These are phyloP conservation scores for Adiantum capillusveneris DNA, from an alignment of 75 land plant genomes.

Conservation along the genomic window DNA sequence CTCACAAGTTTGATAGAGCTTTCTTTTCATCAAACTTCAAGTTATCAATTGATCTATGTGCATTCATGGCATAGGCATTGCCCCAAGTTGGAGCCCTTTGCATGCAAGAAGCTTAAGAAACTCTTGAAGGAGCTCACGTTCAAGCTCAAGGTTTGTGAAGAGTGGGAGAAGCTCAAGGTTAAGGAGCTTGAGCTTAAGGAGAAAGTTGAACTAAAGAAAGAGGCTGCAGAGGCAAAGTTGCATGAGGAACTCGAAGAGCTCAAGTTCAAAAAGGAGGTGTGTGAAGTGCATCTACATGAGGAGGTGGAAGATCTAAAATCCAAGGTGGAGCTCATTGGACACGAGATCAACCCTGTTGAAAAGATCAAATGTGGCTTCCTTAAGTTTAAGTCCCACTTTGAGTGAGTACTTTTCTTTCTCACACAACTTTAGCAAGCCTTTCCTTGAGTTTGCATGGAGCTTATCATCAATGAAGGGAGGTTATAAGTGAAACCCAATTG, in stretches of 20 bases:
- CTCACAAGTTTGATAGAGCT: no score
- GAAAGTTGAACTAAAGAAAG: not conserved
- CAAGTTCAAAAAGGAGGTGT: not conserved
- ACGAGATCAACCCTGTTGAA: no score
- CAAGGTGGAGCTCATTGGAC: no score
- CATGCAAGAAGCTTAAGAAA: constrained; percentile 1
- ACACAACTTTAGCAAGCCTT: no score
- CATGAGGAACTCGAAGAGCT: not conserved
- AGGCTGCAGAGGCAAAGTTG: not conserved
- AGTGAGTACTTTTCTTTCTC: no score
- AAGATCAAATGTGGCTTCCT: no score
- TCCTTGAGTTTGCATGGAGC: no score
- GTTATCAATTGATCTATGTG: no score
- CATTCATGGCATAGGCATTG: not conserved
- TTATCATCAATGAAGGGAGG: no score
- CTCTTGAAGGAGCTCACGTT: not conserved
- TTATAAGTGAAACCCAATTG: no score
- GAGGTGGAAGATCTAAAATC: not conserved
- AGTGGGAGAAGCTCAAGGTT: not conserved
- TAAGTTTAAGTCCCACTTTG: no score
- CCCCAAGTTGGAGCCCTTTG: not conserved
- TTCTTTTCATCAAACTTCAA: no score
- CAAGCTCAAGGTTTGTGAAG: not conserved
- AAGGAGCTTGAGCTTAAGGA: not conserved
- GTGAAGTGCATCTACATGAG: not conserved